Evolutionary conservation across 129 eudicot genomes (phyloP).

Genomic region (Artemisia argyi): DNA sequence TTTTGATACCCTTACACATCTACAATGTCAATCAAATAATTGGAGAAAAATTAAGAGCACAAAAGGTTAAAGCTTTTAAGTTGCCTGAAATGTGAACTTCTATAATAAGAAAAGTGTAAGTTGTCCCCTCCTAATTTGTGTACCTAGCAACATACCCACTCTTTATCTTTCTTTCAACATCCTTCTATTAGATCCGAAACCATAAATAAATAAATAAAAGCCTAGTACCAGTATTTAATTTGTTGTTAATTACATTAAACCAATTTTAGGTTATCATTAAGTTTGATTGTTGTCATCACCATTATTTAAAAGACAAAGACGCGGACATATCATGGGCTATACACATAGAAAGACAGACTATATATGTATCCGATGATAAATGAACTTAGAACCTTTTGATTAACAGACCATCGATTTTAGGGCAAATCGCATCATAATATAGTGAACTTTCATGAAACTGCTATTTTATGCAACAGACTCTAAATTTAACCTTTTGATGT

Average conservation of each 20-base stretch:
- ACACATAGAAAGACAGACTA: too few relatives aligned
- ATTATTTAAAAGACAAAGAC: too few relatives aligned
- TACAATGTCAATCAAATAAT: slow-evolving; percentile 22
- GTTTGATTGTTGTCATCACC: too few relatives aligned
- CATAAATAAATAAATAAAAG: not conserved
- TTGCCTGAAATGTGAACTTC: slow-evolving; percentile 27
- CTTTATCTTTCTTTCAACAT: slow-evolving; percentile 16
- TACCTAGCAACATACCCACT: slow-evolving; percentile 6
- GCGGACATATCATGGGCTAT: too few relatives aligned
- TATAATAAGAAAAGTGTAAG: slow-evolving; percentile 24
- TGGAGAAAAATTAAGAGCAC: not conserved
- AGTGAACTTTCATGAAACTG: too few relatives aligned
- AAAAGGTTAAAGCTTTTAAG: slow-evolving; percentile 22
- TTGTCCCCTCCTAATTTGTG: slow-evolving; percentile 28
- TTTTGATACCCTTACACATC: slow-evolving; percentile 2
- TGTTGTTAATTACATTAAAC: not conserved
- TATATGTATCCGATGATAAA: too few relatives aligned
- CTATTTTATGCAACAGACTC: too few relatives aligned
- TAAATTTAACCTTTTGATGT: too few relatives aligned
- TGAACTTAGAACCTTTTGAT: too few relatives aligned
- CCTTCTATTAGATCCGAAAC: not conserved
- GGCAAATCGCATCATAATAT: too few relatives aligned
- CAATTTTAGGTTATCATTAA: too few relatives aligned
- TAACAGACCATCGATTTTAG: too few relatives aligned
- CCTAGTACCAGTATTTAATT: not conserved